Base-by-base conservation (phyloP, 106 monocot species). In the Apostasia shenzhenica region DNA sequence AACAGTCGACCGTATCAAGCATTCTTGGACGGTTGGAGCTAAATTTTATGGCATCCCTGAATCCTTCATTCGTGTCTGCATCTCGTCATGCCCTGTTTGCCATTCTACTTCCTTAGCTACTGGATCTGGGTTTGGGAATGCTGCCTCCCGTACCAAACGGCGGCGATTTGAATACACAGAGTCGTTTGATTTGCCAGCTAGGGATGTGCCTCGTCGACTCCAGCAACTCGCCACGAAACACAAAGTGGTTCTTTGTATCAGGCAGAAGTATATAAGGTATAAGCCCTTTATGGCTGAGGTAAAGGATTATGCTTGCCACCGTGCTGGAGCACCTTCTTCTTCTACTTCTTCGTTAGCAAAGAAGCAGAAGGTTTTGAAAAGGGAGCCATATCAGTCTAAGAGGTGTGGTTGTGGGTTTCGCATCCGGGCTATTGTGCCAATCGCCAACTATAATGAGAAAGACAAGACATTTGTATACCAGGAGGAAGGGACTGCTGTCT, bases 271-370 rank as follows among this genome's bases (percentile, higher is more conserved):
- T 51, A 97, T 97, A 50, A 61, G 95, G 68, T 89, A 97, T 47
- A 97, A 92, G 76, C 95, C 95, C 1, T 97, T 97, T 70, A 97
- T 97, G 95, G 95, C 92, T 0, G 95, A 97, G 73, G 95, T 97
- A 52, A 97, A 97, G 81, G 95, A 97, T 58, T 97, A 97, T 73
- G 91, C 95, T 0, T 97, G 95, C 77, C 95, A 97, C 51, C 81
- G 95, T 6, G 95, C 95, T 51, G 95, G 95, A 48, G 95, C 86
- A 66, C 95, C 95, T 0, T 72, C 88, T 2, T 85, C 88, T 5
- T 69, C 26, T 26, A 0, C 26, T 0, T 70, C 86, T 3, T 59
- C 63, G 2, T 76, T 86, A 0, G 76, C 72, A 0, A 95, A 91
- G 80, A 95, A 91, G 70, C 73, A 84, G 0, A 73, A 76, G 70